Conservation (phyloP, 306 rosid species). For the Quercus robur region DNA sequence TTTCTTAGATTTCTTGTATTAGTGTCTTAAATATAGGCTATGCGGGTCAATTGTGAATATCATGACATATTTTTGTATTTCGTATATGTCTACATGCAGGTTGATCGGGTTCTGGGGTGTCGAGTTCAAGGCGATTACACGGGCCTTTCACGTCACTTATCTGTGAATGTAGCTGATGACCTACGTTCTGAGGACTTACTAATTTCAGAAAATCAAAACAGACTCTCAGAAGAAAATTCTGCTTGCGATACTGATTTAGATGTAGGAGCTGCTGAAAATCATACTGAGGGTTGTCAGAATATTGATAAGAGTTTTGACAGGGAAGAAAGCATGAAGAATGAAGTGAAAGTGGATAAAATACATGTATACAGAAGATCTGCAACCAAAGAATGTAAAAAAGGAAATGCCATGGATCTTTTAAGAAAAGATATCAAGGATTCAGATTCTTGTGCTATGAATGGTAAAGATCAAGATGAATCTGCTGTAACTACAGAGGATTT, state of each 20-base stretch:
- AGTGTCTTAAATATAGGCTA: conserved; percentile 13
- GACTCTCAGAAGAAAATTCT: conserved; percentile 45
- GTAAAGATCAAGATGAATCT: conserved; percentile 47
- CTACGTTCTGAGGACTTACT: conserved; percentile 45
- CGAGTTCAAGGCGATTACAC: conserved; percentile 55
- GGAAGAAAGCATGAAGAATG: conserved; percentile 48
- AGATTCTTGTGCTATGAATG: conserved; percentile 31
- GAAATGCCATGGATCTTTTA: conserved; percentile 37
- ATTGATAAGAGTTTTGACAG: conserved; percentile 38
- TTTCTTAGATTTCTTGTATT: conserved; percentile 21
- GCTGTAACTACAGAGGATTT: conserved; percentile 45
- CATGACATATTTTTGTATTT: conserved; percentile 20
- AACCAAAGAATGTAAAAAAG: conserved; percentile 63
- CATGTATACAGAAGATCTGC: conserved; percentile 72
- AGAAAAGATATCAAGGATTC: conserved; percentile 37
- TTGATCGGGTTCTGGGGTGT: conserved; percentile 94
- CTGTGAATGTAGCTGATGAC: conserved; percentile 46
- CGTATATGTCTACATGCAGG: conserved; percentile 48
- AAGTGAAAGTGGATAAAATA: conserved; percentile 47
- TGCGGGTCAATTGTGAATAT: conserved; percentile 20
- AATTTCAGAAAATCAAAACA: conserved; percentile 47
- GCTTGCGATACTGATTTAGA: conserved; percentile 57
- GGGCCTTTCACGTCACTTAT: conserved; percentile 37
- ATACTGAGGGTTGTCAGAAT: conserved; percentile 43
- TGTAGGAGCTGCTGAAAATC: conserved; percentile 42